Percentiles rank a stretch among this genome's conserved stretches.
Evolutionary conservation across 495 filamentous ascomycete species (phyloP).

Genomic region (Podospora anserina): DNA sequence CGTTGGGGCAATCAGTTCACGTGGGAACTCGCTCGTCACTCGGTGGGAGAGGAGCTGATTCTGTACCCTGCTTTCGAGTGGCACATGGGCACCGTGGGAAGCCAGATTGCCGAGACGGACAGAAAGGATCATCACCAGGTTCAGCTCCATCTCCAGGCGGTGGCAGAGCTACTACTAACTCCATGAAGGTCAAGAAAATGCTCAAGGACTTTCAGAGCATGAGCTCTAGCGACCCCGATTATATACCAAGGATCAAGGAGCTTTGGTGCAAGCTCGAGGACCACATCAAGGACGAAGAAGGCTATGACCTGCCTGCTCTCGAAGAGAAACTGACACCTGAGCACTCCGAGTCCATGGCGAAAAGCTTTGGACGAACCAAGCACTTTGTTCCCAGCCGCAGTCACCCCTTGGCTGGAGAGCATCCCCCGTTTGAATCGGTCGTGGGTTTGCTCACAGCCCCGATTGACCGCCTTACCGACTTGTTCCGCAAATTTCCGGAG

Average conservation of each 20-base stretch:
- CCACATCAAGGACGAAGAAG: conserved; percentile 14
- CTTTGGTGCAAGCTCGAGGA: conserved; percentile 13
- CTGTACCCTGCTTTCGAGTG: conserved; percentile 12
- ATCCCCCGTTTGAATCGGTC: conserved; percentile 11
- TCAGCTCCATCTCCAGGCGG: not conserved
- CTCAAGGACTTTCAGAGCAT: conserved; percentile 10
- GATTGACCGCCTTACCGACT: not conserved
- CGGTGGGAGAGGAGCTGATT: conserved; percentile 3
- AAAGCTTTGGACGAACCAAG: not conserved
- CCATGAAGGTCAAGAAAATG: conserved; percentile 1
- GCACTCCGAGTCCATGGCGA: conserved; percentile 9
- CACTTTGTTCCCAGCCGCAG: conserved; percentile 10
- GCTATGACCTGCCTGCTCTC: conserved; percentile 10
- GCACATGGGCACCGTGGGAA: conserved; percentile 6
- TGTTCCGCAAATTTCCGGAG: conserved; percentile 13
- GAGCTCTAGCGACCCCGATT: conserved; percentile 1
- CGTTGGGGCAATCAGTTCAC: conserved; percentile 10
- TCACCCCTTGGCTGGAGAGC: conserved; percentile 4
- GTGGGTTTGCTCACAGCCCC: conserved; percentile 9
- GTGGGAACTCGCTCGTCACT: conserved; percentile 11
- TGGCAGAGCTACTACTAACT: not conserved
- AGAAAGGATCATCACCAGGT: conserved; percentile 11
- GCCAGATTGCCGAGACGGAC: conserved; percentile 12
- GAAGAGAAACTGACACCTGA: conserved; percentile 11
- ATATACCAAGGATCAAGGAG: not conserved